phyloP scores from a whole-genome alignment of 177 flowering plant genomes.

The Vitis hybrid region DNA sequence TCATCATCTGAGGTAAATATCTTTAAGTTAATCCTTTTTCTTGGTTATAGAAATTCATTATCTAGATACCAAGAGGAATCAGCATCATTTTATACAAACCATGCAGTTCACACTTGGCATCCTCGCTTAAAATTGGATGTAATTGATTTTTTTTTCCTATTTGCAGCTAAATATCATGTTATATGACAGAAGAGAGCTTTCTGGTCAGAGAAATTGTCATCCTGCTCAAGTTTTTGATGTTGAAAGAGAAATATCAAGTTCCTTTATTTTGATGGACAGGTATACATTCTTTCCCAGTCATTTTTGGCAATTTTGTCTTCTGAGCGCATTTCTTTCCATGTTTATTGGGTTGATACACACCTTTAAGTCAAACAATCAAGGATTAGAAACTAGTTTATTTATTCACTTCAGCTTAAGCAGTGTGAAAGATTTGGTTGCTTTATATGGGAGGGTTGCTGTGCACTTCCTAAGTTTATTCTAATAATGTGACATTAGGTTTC shows the following conservation, averaged over 20 bases:
- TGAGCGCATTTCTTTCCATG: neutral
- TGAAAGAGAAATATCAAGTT: constrained; percentile 20
- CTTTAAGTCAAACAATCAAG: too few relatives aligned
- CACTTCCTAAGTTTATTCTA: neutral
- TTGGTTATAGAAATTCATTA: neutral
- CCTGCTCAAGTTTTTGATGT: constrained; percentile 42
- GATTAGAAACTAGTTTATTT: too few relatives aligned
- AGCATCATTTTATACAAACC: neutral
- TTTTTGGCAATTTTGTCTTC: neutral
- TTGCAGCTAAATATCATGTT: constrained; percentile 47
- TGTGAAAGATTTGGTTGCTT: neutral
- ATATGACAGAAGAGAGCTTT: constrained; percentile 47
- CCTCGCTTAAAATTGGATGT: neutral
- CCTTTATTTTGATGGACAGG: constrained; percentile 35
- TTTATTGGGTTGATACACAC: neutral
- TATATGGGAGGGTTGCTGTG: neutral
- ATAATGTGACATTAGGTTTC: neutral
- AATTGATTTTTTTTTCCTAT: neutral
- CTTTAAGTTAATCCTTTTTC: neutral
- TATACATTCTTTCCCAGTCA: constrained; percentile 3
- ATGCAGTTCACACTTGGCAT: neutral
- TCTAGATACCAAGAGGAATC: neutral
- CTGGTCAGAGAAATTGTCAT: constrained; percentile 53
- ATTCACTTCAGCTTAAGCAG: too few relatives aligned
- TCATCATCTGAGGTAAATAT: constrained; percentile 47